phyloP scores from a whole-genome alignment of 2,329 filamentous ascomycete species.

The Chalara sp. region DNA sequence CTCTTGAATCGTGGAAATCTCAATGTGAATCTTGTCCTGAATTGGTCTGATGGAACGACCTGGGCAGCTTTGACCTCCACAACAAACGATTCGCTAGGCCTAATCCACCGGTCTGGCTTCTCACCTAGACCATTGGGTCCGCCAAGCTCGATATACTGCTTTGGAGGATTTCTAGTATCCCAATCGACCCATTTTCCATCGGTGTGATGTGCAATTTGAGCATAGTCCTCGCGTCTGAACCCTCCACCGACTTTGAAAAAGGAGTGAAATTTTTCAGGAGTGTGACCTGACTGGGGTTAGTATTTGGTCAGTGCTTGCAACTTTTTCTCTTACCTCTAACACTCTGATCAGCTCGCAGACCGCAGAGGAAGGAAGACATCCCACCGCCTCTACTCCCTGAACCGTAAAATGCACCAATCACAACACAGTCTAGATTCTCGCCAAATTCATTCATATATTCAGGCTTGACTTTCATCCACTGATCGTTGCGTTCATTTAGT shows the following conservation, averaged over 20 bases:
- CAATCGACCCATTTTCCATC: conserved; percentile 89
- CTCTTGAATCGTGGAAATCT: conserved; percentile 87
- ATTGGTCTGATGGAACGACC: conserved; percentile 67
- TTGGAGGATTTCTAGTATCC: conserved; percentile 71
- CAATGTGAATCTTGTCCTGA: conserved; percentile 69
- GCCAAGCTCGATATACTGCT: conserved; percentile 71
- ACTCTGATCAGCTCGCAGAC: conserved; percentile 67
- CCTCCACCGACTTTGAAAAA: conserved; percentile 99
- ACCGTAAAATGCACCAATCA: conserved; percentile 91
- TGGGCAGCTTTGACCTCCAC: conserved; percentile 84
- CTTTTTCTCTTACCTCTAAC: conserved; percentile 40
- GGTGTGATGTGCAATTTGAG: conserved; percentile 72
- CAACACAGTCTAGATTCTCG: conserved; percentile 81
- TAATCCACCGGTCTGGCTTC: conserved; percentile 87
- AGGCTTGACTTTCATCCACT: conserved; percentile 98
- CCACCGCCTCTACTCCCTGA: conserved; percentile 76
- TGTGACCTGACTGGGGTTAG: conserved; percentile 29
- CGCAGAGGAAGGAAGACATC: conserved; percentile 85
- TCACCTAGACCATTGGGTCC: conserved; percentile 70
- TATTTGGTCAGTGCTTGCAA: not conserved
- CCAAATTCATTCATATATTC: conserved; percentile 98
- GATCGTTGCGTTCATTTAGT: conserved; percentile 83
- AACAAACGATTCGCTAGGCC: conserved; percentile 80
- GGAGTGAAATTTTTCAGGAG: conserved; percentile 76
- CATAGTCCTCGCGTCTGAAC: conserved; percentile 78